Percentiles rank a stretch among this genome's conserved stretches.
These are phyloP conservation scores for Corylus americana DNA, from an alignment of 306 rosid genomes.

Conservation along the genomic window DNA sequence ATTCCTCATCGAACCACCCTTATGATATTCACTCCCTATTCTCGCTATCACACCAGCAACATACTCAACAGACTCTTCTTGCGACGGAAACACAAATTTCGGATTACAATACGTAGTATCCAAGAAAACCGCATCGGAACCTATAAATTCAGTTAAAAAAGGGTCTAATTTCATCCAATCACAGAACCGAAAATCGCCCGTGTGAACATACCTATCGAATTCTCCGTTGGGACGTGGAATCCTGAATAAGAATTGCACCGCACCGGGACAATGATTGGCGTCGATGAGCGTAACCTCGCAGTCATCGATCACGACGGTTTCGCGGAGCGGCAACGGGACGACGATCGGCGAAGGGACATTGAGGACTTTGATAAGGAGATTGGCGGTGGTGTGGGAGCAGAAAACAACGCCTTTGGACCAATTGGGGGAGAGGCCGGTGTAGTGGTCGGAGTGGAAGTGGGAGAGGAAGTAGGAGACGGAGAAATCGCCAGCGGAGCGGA, in stretches of 20 bases:
- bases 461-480: slow-evolving; percentile 85
- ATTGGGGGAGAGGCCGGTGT: slow-evolving; percentile 61
- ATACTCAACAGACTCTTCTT: slow-evolving; percentile 69
- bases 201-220: slow-evolving; percentile 68
- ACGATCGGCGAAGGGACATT: slow-evolving; percentile 47
- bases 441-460: slow-evolving; percentile 95
- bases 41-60: slow-evolving; percentile 46
- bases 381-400: slow-evolving; percentile 66
- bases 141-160: slow-evolving; percentile 42
- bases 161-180: slow-evolving; percentile 47
- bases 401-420: slow-evolving; percentile 78
- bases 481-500: slow-evolving; percentile 56
- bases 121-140: slow-evolving; percentile 73
- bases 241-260: slow-evolving; percentile 76
- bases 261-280: slow-evolving; percentile 92
- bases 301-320: slow-evolving; percentile 52
- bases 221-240: slow-evolving; percentile 35
- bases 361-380: slow-evolving; percentile 56
- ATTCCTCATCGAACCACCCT: slow-evolving; percentile 17
- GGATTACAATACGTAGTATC: slow-evolving; percentile 89
- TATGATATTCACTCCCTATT: slow-evolving; percentile 34
- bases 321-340: slow-evolving; percentile 48
- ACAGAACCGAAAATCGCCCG: slow-evolving; percentile 82
- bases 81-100: slow-evolving; percentile 73
- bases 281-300: slow-evolving; percentile 53